phyloP scores from a whole-genome alignment of 352 stramenopile species.

The Globisporangium lucens region DNA sequence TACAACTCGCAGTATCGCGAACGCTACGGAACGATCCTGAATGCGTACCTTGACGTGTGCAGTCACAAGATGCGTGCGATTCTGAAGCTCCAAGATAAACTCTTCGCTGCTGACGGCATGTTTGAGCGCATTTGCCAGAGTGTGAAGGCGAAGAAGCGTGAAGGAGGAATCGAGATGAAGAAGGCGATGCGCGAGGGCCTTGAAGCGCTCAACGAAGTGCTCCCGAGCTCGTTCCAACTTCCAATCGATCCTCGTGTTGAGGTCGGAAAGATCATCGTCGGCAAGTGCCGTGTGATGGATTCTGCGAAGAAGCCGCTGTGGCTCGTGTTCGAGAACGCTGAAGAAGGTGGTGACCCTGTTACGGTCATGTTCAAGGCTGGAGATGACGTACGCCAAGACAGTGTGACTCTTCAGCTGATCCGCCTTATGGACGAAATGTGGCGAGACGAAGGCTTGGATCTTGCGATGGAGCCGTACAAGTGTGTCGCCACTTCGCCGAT shows the following conservation, averaged over 20 bases:
- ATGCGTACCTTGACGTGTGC: conserved; percentile 81
- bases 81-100: conserved; percentile 87
- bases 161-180: conserved; percentile 81
- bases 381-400: conserved; percentile 95
- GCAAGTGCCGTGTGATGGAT: conserved; percentile 89
- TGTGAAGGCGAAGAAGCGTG: conserved; percentile 82
- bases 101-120: conserved; percentile 76
- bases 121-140: conserved; percentile 82
- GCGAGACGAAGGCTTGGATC: conserved; percentile 88
- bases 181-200: conserved; percentile 77
- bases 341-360: conserved; percentile 73
- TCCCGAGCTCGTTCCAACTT: conserved; percentile 85
- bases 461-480: conserved; percentile 91
- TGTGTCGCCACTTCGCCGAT: conserved; percentile 89
- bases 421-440: conserved; percentile 93
- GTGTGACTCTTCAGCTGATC: conserved; percentile 91
- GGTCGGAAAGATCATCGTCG: conserved; percentile 79
- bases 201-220: conserved; percentile 74
- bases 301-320: conserved; percentile 89
- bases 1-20: conserved; percentile 79
- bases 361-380: conserved; percentile 93
- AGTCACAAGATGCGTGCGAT: conserved; percentile 92
- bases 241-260: conserved; percentile 84
- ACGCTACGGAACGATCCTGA: conserved; percentile 77
- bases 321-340: conserved; percentile 87